Conservation (phyloP, 768 basidiomycete species). For the Paxillus involutus region DNA sequence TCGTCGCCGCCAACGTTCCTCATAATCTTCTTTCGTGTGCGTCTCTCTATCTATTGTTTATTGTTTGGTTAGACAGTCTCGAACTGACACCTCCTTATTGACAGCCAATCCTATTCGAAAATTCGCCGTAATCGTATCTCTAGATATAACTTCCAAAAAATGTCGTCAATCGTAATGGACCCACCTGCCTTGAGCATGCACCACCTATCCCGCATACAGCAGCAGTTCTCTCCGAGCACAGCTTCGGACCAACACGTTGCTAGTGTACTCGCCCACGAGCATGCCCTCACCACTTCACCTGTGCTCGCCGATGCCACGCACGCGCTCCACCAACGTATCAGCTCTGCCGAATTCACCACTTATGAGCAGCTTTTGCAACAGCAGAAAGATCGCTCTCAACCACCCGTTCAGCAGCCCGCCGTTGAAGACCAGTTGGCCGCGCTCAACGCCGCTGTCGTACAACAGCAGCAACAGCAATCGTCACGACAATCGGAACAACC, state of each 20-base stretch:
- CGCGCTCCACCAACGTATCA: conserved; percentile 30
- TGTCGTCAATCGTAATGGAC: conserved; percentile 62
- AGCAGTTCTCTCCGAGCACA: conserved; percentile 40
- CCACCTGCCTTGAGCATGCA: conserved; percentile 52
- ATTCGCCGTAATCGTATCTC: conserved; percentile 32
- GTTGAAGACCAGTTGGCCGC: conserved; percentile 14
- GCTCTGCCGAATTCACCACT: conserved; percentile 26
- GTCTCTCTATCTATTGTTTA: neutral
- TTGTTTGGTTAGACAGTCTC: neutral
- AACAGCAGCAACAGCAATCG: conserved; percentile 14
- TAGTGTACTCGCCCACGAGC: conserved; percentile 19
- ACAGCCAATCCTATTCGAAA: conserved; percentile 21
- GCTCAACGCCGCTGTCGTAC: conserved; percentile 6
- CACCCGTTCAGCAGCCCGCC: conserved; percentile 15
- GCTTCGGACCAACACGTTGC: conserved; percentile 28
- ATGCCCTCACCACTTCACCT: conserved; percentile 16
- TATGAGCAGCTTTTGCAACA: conserved; percentile 31
- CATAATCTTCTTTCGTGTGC: neutral
- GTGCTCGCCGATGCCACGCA: conserved; percentile 22
- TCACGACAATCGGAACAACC: conserved; percentile 15
- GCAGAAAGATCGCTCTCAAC: conserved; percentile 31
- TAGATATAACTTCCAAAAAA: conserved; percentile 33
- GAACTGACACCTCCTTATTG: conserved; percentile 14
- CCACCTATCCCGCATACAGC: conserved; percentile 49
- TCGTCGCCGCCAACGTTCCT: neutral